phyloP scores from a whole-genome alignment of 495 filamentous ascomycete genomes.

The Tuber calosporum region DNA sequence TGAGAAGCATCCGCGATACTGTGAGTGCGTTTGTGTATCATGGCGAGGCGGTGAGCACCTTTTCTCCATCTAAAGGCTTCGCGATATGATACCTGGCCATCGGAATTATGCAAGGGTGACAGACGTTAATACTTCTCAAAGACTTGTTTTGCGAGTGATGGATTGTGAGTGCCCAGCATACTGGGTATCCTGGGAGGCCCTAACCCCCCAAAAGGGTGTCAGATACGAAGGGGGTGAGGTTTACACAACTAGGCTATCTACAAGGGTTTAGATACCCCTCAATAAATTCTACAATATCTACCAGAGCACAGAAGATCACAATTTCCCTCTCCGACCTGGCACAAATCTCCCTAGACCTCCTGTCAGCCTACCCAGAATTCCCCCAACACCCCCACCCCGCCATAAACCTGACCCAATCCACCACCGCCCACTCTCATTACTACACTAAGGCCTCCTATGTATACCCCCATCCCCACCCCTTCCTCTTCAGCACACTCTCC shows the following conservation, averaged over 20 bases:
- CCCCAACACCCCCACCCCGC: constrained; percentile 50
- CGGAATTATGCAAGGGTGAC: neutral
- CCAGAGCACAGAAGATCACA: neutral
- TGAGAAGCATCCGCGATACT: neutral
- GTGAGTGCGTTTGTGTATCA: neutral
- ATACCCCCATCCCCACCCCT: constrained; percentile 30
- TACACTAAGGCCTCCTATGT: constrained; percentile 43
- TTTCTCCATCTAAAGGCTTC: neutral
- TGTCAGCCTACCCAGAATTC: constrained; percentile 45
- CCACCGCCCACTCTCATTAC: constrained; percentile 48
- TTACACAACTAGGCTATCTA: neutral
- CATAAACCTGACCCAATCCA: constrained; percentile 49
- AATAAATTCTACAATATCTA: neutral
- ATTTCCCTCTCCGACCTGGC: constrained; percentile 10
- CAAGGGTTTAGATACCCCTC: neutral
- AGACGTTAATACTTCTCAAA: neutral
- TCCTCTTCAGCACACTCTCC: constrained; percentile 10
- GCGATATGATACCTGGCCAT: neutral
- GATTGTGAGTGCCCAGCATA: neutral
- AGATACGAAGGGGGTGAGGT: neutral
- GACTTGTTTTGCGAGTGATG: neutral
- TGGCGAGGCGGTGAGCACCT: neutral
- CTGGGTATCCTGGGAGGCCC: neutral
- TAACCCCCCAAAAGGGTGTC: neutral
- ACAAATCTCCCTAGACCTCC: constrained; percentile 15